phyloP scores from a whole-genome alignment of 2,329 filamentous ascomycete genomes.

The Emmonsiellopsis sp. region DNA sequence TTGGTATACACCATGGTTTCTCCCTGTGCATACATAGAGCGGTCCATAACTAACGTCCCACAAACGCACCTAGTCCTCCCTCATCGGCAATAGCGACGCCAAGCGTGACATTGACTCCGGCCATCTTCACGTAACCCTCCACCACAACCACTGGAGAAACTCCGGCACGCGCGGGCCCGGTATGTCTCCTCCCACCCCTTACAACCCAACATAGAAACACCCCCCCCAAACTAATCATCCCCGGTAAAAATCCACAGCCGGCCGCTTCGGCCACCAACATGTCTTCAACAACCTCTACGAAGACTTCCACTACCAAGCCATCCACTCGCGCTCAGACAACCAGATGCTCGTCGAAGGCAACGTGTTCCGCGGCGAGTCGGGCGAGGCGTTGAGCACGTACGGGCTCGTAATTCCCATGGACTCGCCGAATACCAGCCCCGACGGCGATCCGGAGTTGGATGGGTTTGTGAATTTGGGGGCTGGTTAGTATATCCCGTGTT shows the following conservation, averaged over 20 bases:
- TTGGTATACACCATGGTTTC: not conserved
- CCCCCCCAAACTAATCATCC: not conserved
- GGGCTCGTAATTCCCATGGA: conserved; percentile 48
- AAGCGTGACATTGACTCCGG: conserved; percentile 36
- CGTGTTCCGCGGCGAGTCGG: conserved; percentile 40
- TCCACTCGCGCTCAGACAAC: conserved; percentile 42
- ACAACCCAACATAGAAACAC: not conserved
- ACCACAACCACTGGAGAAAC: conserved; percentile 43
- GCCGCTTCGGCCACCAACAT: conserved; percentile 43
- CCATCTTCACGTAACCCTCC: conserved; percentile 41
- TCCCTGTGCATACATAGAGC: not conserved
- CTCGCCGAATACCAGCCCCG: conserved; percentile 45
- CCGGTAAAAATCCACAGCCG: conserved; percentile 19
- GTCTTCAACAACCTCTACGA: conserved; percentile 44
- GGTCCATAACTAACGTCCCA: not conserved
- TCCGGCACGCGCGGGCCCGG: conserved; percentile 38
- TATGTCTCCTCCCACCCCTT: not conserved
- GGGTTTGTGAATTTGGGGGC: conserved; percentile 47
- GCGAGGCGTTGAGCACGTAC: conserved; percentile 45
- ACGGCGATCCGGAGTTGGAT: conserved; percentile 47
- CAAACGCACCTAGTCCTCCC: conserved; percentile 20
- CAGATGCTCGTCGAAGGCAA: conserved; percentile 44
- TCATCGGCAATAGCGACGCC: conserved; percentile 34
- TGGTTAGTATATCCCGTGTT: conserved; percentile 28
- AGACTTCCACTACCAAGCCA: conserved; percentile 40